Base-by-base conservation (phyloP, 768 basidiomycete species). In the Boletus coccyginus region DNA sequence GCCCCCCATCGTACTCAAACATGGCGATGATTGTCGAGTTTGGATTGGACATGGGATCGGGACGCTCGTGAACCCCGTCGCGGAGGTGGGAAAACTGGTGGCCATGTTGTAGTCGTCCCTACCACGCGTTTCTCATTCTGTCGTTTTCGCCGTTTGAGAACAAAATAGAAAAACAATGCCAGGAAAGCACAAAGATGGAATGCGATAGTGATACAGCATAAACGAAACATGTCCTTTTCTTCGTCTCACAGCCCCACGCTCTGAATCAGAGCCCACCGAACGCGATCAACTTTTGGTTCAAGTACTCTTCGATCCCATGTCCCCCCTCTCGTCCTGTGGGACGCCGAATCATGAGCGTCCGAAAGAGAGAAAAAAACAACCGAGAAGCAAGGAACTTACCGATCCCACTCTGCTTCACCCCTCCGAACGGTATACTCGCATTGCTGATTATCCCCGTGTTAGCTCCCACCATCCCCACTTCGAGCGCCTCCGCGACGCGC, bases 401-500 rank as follows among this genome's bases (percentile, higher is more conserved):
- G 16, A 86, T 68, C 13, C 94, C 94, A 65, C 90, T 92, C 77
- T 97, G 91, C 74, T 94, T 94, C 46, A 95, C 75, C 9, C 94
- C 94, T 24, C 94, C 94, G 64, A 96, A 95, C 19, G 93, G 92
- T 76, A 93, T 86, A 14, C 77, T 77, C 29, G 87, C 88, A 69
- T 88, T 85, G 55, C 87, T 90, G 66, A 96, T 83, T 53, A 86
- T 49, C 4, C 89, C 89, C 1, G 91, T 91, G 72, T 94, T 94
- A 46, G 81, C 78, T 33, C 90, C 92, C 24, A 95, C 92, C 86
- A 88, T 98, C 6, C 95, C 96, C 7, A 95, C 93, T 73, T 99
- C 93, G 31, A 98, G 77, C 61, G 81, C 88, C 76, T 97, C 97
- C 16, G 95, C 93, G 17, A 99, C 94, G 41, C 96, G 82, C 91